Conservation (phyloP, 345 rosid species). For the Boechera stricta region DNA sequence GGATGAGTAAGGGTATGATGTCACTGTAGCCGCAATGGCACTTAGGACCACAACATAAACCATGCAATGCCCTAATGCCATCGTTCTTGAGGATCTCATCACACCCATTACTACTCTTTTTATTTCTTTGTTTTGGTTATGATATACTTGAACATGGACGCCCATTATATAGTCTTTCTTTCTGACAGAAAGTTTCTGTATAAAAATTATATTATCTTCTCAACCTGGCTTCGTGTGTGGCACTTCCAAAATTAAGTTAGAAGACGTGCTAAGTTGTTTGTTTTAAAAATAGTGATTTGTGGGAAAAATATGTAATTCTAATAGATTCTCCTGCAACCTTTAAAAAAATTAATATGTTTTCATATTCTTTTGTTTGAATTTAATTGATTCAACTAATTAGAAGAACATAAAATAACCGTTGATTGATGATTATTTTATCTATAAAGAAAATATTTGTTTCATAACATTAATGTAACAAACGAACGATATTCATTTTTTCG, state of each 20-base stretch:
- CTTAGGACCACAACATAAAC: slow-evolving; percentile 19
- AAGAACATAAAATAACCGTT: not conserved
- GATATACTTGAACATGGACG: slow-evolving; percentile 10
- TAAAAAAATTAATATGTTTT: not conserved
- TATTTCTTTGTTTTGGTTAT: slow-evolving; percentile 15
- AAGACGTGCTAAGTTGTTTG: slow-evolving; percentile 33
- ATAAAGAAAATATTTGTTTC: not conserved
- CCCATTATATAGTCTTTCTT: not conserved
- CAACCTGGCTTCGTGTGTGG: slow-evolving; percentile 31
- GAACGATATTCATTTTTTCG: too few species aligned
- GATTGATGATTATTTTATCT: not conserved
- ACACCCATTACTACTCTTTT: slow-evolving; percentile 11
- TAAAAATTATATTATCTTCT: slow-evolving; percentile 1
- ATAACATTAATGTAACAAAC: not conserved
- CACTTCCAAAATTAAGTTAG: slow-evolving; percentile 18
- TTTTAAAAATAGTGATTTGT: not conserved
- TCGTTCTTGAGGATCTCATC: slow-evolving; percentile 27
- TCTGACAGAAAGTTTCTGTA: not conserved
- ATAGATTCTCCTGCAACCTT: not conserved
- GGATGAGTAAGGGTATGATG: slow-evolving; percentile 30
- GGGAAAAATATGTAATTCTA: not conserved
- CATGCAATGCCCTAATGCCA: slow-evolving; percentile 16
- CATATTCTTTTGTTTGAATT: not conserved
- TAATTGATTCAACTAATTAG: not conserved
- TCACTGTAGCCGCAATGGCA: slow-evolving; percentile 17